Evolutionary conservation across 2,329 filamentous ascomycete genomes (phyloP).

Genomic region (Alternaria postmessia): DNA sequence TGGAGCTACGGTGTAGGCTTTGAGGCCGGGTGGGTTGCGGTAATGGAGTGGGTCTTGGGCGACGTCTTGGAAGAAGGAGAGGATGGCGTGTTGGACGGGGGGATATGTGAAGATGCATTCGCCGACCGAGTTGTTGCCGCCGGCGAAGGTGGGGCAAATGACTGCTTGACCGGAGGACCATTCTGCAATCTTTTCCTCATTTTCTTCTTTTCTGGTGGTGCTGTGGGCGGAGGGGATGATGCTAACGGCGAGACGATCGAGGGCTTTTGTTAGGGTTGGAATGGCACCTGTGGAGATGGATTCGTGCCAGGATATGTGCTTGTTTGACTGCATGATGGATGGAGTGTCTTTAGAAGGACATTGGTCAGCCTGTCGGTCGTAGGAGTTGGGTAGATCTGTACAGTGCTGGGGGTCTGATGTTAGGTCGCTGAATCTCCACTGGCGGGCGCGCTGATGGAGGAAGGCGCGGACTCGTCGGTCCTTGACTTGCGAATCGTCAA

Average conservation of each 20-base stretch:
- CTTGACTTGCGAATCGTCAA: constrained; percentile 33
- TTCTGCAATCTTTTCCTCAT: neutral
- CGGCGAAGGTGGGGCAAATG: constrained; percentile 66
- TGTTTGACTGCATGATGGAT: neutral
- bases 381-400: constrained; percentile 33
- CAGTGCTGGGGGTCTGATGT: constrained; percentile 29
- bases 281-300: constrained; percentile 2
- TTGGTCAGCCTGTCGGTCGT: constrained; percentile 9
- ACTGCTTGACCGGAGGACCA: constrained; percentile 21
- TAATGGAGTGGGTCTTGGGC: constrained; percentile 54
- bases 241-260: constrained; percentile 17
- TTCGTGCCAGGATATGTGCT: constrained; percentile 27
- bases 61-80: constrained; percentile 69
- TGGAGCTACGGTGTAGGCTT: constrained; percentile 14
- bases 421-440: constrained; percentile 40
- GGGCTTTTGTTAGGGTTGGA: constrained; percentile 13
- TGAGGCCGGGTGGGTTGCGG: constrained; percentile 38
- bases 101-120: constrained; percentile 68
- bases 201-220: neutral
- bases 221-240: neutral
- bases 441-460: constrained; percentile 41
- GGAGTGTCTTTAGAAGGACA: neutral
- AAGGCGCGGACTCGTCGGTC: constrained; percentile 37
- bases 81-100: constrained; percentile 60
- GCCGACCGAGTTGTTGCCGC: constrained; percentile 65